phyloP scores from a whole-genome alignment of 306 rosid species.

The Cicer bijugum region DNA sequence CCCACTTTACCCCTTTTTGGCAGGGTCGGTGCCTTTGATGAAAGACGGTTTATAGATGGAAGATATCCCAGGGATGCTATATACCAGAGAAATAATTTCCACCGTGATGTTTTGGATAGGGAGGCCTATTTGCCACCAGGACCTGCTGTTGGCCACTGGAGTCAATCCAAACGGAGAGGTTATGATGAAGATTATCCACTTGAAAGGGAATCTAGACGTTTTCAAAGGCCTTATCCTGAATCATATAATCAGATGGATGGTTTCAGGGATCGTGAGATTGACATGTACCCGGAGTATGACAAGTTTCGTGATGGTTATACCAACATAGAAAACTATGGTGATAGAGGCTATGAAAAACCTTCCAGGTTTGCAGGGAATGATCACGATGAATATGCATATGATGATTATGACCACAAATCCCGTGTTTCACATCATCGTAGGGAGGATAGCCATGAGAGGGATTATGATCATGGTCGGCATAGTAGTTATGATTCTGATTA shows the following conservation, averaged over 20 bases:
- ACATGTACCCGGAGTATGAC: slow-evolving; percentile 68
- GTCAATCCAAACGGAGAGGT: slow-evolving; percentile 80
- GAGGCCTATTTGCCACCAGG: slow-evolving; percentile 75
- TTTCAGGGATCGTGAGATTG: slow-evolving; percentile 65
- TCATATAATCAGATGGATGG: slow-evolving; percentile 71
- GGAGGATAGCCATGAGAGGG: slow-evolving; percentile 88
- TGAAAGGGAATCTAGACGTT: slow-evolving; percentile 79
- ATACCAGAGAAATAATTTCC: slow-evolving; percentile 76
- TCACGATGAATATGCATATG: slow-evolving; percentile 73
- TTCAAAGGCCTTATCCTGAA: slow-evolving; percentile 71
- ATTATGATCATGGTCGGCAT: slow-evolving; percentile 67
- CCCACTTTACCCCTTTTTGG: slow-evolving; percentile 61
- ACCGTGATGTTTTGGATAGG: slow-evolving; percentile 70
- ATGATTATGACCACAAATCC: slow-evolving; percentile 80
- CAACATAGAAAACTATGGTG: slow-evolving; percentile 62
- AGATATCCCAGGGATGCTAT: slow-evolving; percentile 72
- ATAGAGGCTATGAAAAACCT: slow-evolving; percentile 72
- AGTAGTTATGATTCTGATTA: slow-evolving; percentile 98
- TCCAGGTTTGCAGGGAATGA: slow-evolving; percentile 71
- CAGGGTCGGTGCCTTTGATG: slow-evolving; percentile 84
- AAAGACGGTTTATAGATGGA: slow-evolving; percentile 83
- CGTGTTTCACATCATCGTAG: slow-evolving; percentile 64
- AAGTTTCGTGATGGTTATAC: slow-evolving; percentile 76
- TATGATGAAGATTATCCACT: slow-evolving; percentile 74
- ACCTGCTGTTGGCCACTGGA: slow-evolving; percentile 76